Evolutionary conservation across 2,329 filamentous ascomycete genomes (phyloP).

Genomic region (Daldinia sp.): DNA sequence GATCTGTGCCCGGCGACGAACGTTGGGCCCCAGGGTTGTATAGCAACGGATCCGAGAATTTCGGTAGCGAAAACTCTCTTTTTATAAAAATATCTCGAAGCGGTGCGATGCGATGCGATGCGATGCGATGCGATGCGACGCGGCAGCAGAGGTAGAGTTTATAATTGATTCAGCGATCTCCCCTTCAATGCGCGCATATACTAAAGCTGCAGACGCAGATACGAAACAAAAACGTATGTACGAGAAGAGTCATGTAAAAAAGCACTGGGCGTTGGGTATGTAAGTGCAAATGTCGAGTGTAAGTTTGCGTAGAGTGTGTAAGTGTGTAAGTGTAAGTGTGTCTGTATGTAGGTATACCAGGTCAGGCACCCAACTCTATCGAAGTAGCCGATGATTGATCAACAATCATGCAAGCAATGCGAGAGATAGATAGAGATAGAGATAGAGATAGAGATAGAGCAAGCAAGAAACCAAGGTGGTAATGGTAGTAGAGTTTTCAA

Average conservation of each 20-base stretch:
- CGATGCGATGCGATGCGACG: conserved; percentile 1
- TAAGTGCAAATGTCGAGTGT: background rate
- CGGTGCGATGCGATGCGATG: background rate
- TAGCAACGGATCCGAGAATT: conserved; percentile 3
- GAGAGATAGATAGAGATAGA: too few species aligned
- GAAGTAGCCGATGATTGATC: conserved; percentile 40
- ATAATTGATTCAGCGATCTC: background rate
- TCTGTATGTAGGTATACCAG: conserved; percentile 6
- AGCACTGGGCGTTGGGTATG: too few species aligned
- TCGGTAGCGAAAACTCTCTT: background rate
- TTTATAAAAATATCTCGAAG: background rate
- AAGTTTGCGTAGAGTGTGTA: background rate
- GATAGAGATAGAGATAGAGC: background rate
- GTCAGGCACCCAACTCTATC: conserved; percentile 22
- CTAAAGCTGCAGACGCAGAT: conserved; percentile 4
- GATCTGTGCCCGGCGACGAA: background rate
- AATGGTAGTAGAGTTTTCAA: conserved; percentile 4
- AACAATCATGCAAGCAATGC: conserved; percentile 39
- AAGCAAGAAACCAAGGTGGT: conserved; percentile 14
- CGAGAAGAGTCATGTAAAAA: conserved; percentile 1
- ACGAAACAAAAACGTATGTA: conserved; percentile 7
- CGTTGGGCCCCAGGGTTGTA: conserved; percentile 2
- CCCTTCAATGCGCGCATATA: conserved; percentile 1
- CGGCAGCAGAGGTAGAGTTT: background rate
- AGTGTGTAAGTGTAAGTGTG: background rate